Evolutionary conservation across 495 filamentous ascomycete genomes (phyloP), one percentile per base, ranked within the genome.

Genomic region (Penicillium flavigenum): DNA sequence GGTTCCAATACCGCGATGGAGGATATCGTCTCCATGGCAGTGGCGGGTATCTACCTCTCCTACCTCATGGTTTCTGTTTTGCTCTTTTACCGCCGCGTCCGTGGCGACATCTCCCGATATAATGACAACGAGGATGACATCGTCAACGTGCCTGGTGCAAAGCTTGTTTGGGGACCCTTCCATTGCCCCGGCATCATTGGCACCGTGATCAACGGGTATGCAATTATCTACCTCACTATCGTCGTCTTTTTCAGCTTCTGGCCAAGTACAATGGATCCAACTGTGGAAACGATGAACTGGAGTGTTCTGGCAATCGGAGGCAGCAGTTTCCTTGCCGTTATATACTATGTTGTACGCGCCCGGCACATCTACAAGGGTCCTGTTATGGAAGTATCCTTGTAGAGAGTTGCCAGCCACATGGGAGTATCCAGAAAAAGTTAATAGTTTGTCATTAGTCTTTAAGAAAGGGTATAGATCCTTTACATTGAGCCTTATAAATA

Each of bases 101-200:
- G 34, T 9, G 63, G 65, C 9, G 48, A 55, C 10, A 68, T 70
- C 19, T 47, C 48, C 24, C 45, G 31, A 11, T 47, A 50, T 22
- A 62, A 63, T 31, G 62, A 62, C 20, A 57, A 56, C 17, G 58
- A 57, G 0, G 57, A 64, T 32, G 51, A 49, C 2, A 34, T 56
- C 5, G 57, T 68, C 44, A 68, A 68, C 22, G 54, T 62, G 1
- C 59, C 65, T 19, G 64, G 63, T 4, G 60, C 58, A 10, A 64
- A 66, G 27, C 60, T 77, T 5, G 60, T 68, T 17, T 83, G 79
- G 79, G 81, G 81, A 14, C 76, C 78, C 0, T 83, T 78, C 62
- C 75, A 69, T 19, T 44, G 80, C 1, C 76, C 73, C 1, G 80
- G 77, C 4, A 63, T 74, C 9, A 60, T 74, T 16, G 80, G 81